Percentiles rank a stretch among this genome's conserved stretches.
Evolutionary conservation across 257 asterid species (phyloP).

Genomic region (Catharanthus roseus): DNA sequence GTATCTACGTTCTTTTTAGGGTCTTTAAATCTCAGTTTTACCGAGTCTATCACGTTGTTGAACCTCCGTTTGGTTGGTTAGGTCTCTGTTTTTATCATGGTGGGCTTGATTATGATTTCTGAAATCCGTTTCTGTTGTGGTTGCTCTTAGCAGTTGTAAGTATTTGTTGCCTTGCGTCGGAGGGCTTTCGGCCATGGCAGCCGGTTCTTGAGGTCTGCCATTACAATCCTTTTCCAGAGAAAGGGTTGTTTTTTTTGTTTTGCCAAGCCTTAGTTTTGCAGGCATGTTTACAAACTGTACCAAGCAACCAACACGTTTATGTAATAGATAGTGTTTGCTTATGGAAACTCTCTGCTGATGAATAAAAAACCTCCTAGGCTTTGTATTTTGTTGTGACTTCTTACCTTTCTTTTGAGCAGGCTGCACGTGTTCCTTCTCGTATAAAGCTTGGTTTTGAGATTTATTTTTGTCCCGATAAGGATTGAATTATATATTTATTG

Average conservation of each 20-base stretch:
- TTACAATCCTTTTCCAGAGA: constrained; percentile 29
- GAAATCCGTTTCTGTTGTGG: constrained; percentile 8
- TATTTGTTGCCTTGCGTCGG: constrained; percentile 33
- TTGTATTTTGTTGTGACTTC: neutral
- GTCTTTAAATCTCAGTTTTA: constrained; percentile 22
- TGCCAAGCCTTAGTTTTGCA: constrained; percentile 66
- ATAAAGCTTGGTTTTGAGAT: too few relatives aligned
- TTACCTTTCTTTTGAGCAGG: neutral
- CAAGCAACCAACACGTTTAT: constrained; percentile 21
- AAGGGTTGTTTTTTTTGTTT: constrained; percentile 43
- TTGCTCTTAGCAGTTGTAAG: constrained; percentile 41
- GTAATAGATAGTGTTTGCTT: constrained; percentile 7
- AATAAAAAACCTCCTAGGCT: constrained; percentile 6
- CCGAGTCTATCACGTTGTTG: constrained; percentile 20
- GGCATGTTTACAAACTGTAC: constrained; percentile 46
- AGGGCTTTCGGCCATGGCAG: constrained; percentile 69
- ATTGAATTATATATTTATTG: too few relatives aligned
- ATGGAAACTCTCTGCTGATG: constrained; percentile 8
- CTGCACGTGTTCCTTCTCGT: too few relatives aligned
- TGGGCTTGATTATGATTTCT: constrained; percentile 21
- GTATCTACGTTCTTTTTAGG: constrained; percentile 10
- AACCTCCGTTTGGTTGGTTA: constrained; percentile 26
- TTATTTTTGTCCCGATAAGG: too few relatives aligned
- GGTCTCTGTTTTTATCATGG: constrained; percentile 25
- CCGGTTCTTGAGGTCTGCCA: constrained; percentile 35